Percentiles rank a stretch among this genome's conserved stretches.
These are phyloP conservation scores for Aspergillus ibericus DNA, from an alignment of 2,329 filamentous ascomycete species.

Conservation along the genomic window DNA sequence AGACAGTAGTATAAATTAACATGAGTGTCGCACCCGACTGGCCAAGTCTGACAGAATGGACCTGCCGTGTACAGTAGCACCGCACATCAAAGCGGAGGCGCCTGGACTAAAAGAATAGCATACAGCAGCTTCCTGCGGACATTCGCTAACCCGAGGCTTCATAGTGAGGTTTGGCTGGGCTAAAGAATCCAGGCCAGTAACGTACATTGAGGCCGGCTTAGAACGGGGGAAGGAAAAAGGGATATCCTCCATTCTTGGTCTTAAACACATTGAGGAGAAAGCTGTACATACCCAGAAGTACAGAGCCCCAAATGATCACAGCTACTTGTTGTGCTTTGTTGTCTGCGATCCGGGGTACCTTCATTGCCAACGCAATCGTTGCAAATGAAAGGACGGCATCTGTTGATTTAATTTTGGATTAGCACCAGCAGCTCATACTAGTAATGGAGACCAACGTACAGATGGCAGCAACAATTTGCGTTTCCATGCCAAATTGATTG, in stretches of 20 bases:
- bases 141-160: background rate
- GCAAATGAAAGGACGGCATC: slow-evolving; percentile 84
- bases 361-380: slow-evolving; percentile 84
- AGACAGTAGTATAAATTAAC: too few relatives aligned
- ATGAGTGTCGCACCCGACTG: background rate
- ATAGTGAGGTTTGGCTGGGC: background rate
- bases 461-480: slow-evolving; percentile 88
- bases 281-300: slow-evolving; percentile 84
- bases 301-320: slow-evolving; percentile 73
- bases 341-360: slow-evolving; percentile 85
- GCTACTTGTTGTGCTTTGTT: slow-evolving; percentile 75
- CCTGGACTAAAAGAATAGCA: background rate
- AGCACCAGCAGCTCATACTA: slow-evolving; percentile 6
- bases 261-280: slow-evolving; percentile 93
- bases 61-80: background rate
- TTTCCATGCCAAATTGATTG: slow-evolving; percentile 90
- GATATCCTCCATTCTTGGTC: slow-evolving; percentile 91
- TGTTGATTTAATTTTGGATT: slow-evolving; percentile 33
- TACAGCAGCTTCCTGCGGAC: background rate
- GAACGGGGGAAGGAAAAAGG: slow-evolving; percentile 91
- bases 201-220: slow-evolving; percentile 31
- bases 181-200: background rate
- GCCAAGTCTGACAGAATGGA: background rate
- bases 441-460: slow-evolving; percentile 62
- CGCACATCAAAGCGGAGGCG: background rate